A percentile compares a stretch with the other conserved stretches of the same genome.
Evolutionary conservation across 2,329 filamentous ascomycete species (phyloP).

Genomic region (Cytospora piceicola): DNA sequence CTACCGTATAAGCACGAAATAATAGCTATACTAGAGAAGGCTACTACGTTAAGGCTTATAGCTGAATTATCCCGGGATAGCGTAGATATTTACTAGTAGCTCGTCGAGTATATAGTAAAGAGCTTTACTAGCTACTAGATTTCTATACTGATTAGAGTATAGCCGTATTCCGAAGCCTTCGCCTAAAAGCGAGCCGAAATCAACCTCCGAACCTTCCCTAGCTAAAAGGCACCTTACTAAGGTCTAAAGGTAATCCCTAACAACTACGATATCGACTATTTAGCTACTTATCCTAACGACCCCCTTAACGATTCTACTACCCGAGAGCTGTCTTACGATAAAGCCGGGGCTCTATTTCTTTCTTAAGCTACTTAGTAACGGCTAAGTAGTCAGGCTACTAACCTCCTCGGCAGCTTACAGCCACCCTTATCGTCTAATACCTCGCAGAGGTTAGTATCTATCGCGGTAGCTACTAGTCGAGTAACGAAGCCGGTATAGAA

Average conservation of each 20-base stretch:
- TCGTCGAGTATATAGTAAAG: not conserved
- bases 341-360: not conserved
- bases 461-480: not conserved
- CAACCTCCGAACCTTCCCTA: not conserved
- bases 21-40: not conserved
- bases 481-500: not conserved
- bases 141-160: not conserved
- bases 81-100: not conserved
- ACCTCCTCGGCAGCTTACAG: not conserved
- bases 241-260: not conserved
- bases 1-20: constrained; percentile 4
- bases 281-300: not conserved
- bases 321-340: not conserved
- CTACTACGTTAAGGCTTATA: not conserved
- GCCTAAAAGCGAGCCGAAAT: not conserved
- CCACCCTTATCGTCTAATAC: not conserved
- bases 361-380: no score
- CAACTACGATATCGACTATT: not conserved
- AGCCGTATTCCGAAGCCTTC: not conserved
- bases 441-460: not conserved
- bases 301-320: not conserved
- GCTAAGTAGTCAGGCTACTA: no score
- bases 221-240: not conserved
- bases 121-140: not conserved
- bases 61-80: not conserved